These are phyloP conservation scores for Durotheca rogersii DNA, from an alignment of 495 filamentous ascomycete genomes.

Conservation along the genomic window DNA sequence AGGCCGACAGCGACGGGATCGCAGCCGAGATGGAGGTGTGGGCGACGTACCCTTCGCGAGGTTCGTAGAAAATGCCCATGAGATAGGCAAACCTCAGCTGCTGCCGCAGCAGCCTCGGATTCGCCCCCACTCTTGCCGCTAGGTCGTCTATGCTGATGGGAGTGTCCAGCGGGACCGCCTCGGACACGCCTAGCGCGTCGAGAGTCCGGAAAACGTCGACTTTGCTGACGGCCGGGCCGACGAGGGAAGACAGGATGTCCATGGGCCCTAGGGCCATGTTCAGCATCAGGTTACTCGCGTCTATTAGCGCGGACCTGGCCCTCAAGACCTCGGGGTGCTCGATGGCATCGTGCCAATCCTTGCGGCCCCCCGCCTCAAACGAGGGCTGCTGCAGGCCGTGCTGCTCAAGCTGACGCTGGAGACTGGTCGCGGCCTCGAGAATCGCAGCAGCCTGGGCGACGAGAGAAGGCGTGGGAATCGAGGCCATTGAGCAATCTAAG, in stretches of 20 bases:
- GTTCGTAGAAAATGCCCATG: constrained; percentile 7
- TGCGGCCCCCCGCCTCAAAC: constrained; percentile 4
- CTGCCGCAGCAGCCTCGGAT: not conserved
- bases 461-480: constrained; percentile 4
- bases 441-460: not conserved
- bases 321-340: constrained; percentile 3
- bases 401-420: constrained; percentile 7
- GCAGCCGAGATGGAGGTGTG: constrained; percentile 9
- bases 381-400: constrained; percentile 4
- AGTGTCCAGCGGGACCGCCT: constrained; percentile 1
- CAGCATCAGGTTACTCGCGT: constrained; percentile 6
- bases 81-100: constrained; percentile 6
- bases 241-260: not conserved
- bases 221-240: constrained; percentile 2
- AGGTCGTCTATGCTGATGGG: constrained; percentile 5
- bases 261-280: constrained; percentile 5
- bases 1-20: not conserved
- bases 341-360: constrained; percentile 2
- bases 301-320: constrained; percentile 4
- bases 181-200: not conserved
- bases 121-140: not conserved
- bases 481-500: not conserved
- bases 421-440: not conserved
- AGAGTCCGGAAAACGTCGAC: constrained; percentile 2
- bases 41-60: not conserved